These are phyloP conservation scores for Penicillium frequentans DNA, from an alignment of 2,329 filamentous ascomycete genomes.

Conservation along the genomic window DNA sequence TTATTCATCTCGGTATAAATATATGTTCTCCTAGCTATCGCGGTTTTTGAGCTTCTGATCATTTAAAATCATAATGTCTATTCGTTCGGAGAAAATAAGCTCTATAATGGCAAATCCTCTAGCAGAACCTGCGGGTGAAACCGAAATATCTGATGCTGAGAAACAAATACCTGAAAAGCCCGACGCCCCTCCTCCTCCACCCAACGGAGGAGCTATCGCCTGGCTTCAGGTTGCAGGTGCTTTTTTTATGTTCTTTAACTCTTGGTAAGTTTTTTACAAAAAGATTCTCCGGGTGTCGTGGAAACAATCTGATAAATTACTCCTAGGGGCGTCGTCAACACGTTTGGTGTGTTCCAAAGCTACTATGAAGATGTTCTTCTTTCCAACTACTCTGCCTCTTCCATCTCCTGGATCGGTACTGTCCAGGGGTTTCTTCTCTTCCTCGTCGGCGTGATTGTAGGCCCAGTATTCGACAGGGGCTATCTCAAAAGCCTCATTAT, in stretches of 20 bases:
- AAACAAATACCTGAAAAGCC: slow-evolving; percentile 1
- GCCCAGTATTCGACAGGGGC: slow-evolving; percentile 52
- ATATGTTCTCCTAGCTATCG: not conserved
- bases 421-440: slow-evolving; percentile 50
- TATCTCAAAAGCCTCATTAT: slow-evolving; percentile 45
- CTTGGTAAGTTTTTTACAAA: slow-evolving; percentile 13
- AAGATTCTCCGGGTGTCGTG: not conserved
- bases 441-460: slow-evolving; percentile 44
- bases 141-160: not conserved
- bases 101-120: not conserved
- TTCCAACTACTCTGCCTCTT: slow-evolving; percentile 19
- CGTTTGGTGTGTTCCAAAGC: slow-evolving; percentile 49
- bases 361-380: slow-evolving; percentile 41
- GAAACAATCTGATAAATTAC: not conserved
- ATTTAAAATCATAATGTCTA: not conserved
- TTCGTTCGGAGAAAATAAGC: not conserved
- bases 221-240: slow-evolving; percentile 24
- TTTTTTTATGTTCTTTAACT: slow-evolving; percentile 25
- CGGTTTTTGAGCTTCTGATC: not conserved
- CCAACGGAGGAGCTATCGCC: slow-evolving; percentile 20
- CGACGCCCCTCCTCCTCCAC: not conserved
- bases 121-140: not conserved
- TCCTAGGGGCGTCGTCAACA: slow-evolving; percentile 37
- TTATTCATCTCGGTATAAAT: not conserved
- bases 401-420: slow-evolving; percentile 50